Evolutionary conservation across 352 stramenopile species (phyloP).

Genomic region (Pythium folliculosum): DNA sequence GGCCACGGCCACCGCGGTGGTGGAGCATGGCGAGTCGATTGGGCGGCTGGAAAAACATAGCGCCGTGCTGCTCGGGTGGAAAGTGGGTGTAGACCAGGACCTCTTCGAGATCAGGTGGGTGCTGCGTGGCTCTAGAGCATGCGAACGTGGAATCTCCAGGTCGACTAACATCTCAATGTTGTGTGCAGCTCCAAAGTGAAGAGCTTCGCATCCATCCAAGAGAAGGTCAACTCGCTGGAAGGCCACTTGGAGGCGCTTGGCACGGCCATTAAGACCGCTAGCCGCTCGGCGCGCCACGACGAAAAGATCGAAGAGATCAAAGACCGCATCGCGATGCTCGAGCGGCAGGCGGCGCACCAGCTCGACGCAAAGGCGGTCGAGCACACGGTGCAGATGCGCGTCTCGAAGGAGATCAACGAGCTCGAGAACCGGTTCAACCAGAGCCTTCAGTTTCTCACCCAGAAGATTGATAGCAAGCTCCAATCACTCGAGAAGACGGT

Average conservation of each 20-base stretch:
- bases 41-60: conserved; percentile 75
- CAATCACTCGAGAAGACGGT: conserved; percentile 55
- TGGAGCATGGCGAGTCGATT: conserved; percentile 57
- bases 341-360: conserved; percentile 51
- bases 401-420: conserved; percentile 73
- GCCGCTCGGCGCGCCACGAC: conserved; percentile 46
- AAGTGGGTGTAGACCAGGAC: conserved; percentile 64
- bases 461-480: conserved; percentile 74
- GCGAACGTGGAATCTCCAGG: not conserved
- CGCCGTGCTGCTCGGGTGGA: conserved; percentile 58
- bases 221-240: conserved; percentile 63
- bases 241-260: conserved; percentile 58
- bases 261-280: conserved; percentile 36
- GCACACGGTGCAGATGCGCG: conserved; percentile 59
- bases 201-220: conserved; percentile 42
- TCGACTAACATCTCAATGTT: not conserved
- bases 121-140: not conserved
- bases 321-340: conserved; percentile 52
- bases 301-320: conserved; percentile 57
- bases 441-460: conserved; percentile 54
- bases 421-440: conserved; percentile 64
- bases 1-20: conserved; percentile 36
- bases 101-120: conserved; percentile 49
- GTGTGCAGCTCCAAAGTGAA: conserved; percentile 50
- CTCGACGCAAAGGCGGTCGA: conserved; percentile 71